Percentiles rank a stretch among this genome's conserved stretches.
phyloP scores from a whole-genome alignment of 2,329 filamentous ascomycete species.

The Alternaria ethzedia region DNA sequence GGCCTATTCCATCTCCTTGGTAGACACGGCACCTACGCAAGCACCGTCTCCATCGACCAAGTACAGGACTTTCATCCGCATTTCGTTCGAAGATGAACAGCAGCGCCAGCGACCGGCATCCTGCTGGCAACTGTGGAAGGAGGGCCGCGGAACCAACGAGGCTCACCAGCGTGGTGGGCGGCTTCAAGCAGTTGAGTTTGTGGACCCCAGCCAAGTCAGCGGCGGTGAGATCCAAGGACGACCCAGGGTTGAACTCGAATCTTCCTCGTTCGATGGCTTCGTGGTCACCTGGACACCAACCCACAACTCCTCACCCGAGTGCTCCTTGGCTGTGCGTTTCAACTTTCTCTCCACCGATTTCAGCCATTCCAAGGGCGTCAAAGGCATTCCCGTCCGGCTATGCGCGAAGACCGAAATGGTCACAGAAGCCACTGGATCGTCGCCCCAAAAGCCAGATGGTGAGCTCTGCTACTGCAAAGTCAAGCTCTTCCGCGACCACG shows the following conservation, averaged over 20 bases:
- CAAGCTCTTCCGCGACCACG: conserved; percentile 95
- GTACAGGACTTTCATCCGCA: conserved; percentile 90
- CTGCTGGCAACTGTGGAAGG: conserved; percentile 95
- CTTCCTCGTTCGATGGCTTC: conserved; percentile 89
- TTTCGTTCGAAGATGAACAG: conserved; percentile 96
- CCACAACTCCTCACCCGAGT: conserved; percentile 73
- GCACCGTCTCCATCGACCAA: conserved; percentile 64
- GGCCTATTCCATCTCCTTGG: conserved; percentile 84
- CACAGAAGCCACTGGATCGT: conserved; percentile 57
- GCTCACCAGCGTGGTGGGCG: conserved; percentile 92
- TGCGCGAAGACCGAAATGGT: conserved; percentile 87
- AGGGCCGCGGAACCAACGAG: conserved; percentile 93
- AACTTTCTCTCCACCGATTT: conserved; percentile 99
- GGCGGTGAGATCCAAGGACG: conserved; percentile 57
- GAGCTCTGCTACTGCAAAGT: conserved; percentile 97
- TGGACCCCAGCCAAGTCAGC: conserved; percentile 68
- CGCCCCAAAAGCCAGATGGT: conserved; percentile 52
- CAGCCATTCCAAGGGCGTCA: conserved; percentile 97
- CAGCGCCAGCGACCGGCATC: conserved; percentile 81
- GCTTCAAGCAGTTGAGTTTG: conserved; percentile 92
- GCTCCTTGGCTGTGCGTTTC: conserved; percentile 89
- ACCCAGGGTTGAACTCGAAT: conserved; percentile 58
- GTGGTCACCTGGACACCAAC: conserved; percentile 83
- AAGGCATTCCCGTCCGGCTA: conserved; percentile 91
- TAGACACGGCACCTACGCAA: conserved; percentile 73